Evolutionary conservation across 768 basidiomycete genomes (phyloP).

Genomic region (Grammothele lineata): DNA sequence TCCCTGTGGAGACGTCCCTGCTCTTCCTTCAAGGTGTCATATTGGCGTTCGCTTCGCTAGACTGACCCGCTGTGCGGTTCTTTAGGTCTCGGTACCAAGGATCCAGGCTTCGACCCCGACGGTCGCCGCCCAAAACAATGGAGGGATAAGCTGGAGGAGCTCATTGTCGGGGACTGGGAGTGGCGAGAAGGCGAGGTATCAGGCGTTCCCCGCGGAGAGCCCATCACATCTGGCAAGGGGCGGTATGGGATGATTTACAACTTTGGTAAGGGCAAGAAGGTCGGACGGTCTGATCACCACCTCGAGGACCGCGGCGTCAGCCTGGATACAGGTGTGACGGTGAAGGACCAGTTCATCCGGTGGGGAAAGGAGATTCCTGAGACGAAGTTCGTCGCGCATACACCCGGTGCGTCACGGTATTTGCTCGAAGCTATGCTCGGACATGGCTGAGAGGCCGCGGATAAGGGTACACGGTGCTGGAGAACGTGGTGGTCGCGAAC

Average conservation of each 20-base stretch:
- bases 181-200: conserved; percentile 62
- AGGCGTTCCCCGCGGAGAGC: conserved; percentile 45
- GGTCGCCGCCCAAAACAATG: conserved; percentile 47
- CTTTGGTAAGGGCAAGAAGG: conserved; percentile 13
- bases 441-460: too few relatives aligned
- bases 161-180: conserved; percentile 67
- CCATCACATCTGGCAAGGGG: conserved; percentile 29
- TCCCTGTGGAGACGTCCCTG: too few relatives aligned
- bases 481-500: conserved; percentile 74
- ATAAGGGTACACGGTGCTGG: conserved; percentile 78
- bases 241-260: conserved; percentile 20
- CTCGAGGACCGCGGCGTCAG: conserved; percentile 19
- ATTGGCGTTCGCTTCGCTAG: too few relatives aligned
- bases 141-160: conserved; percentile 53
- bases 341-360: conserved; percentile 48
- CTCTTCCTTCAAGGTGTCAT: too few relatives aligned
- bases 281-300: conserved; percentile 7
- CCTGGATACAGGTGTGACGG: conserved; percentile 26
- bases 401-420: conserved; percentile 46
- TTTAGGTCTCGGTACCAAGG: conserved; percentile 22
- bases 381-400: conserved; percentile 57
- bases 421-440: too few relatives aligned
- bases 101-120: conserved; percentile 43
- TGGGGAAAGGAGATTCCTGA: conserved; percentile 57
- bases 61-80: too few relatives aligned